These are phyloP conservation scores for Nakazawaea populi DNA, from an alignment of 805 yeast species.

Conservation along the genomic window DNA sequence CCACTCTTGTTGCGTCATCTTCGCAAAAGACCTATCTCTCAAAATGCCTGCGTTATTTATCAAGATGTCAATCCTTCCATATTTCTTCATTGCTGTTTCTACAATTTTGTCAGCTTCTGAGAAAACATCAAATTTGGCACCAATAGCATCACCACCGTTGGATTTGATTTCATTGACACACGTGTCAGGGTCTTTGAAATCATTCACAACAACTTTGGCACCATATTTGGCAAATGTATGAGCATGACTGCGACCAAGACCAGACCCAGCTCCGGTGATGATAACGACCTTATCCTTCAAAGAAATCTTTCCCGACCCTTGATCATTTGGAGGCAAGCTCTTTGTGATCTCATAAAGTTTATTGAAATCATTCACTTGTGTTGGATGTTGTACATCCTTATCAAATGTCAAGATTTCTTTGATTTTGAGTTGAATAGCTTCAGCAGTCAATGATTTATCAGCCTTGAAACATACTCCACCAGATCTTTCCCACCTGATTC, in stretches of 20 bases:
- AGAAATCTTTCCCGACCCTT: conserved; percentile 45
- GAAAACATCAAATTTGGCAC: conserved; percentile 78
- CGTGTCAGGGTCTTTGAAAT: conserved; percentile 65
- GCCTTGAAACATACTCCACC: conserved; percentile 82
- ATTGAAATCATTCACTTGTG: conserved; percentile 64
- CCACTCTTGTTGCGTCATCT: conserved; percentile 86
- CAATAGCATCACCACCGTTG: conserved; percentile 77
- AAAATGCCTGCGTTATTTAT: conserved; percentile 94
- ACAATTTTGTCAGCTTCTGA: conserved; percentile 69
- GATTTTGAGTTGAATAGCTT: conserved; percentile 67
- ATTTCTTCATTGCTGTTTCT: conserved; percentile 66
- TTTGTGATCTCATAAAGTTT: conserved; percentile 48
- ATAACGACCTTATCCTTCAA: conserved; percentile 81
- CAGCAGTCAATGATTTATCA: conserved; percentile 74
- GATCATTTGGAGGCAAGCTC: conserved; percentile 45
- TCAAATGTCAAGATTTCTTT: conserved; percentile 58
- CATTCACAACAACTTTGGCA: conserved; percentile 92
- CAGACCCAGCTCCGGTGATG: conserved; percentile 93
- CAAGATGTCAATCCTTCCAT: conserved; percentile 80
- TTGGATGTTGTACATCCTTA: conserved; percentile 60
- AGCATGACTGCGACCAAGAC: conserved; percentile 91
- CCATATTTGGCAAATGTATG: conserved; percentile 81
- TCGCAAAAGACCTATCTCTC: conserved; percentile 81
- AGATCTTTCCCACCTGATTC: conserved; percentile 92
- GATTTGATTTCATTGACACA: conserved; percentile 71